phyloP scores from a whole-genome alignment of 805 yeast genomes.

The Saccharomycopsis sp. region DNA sequence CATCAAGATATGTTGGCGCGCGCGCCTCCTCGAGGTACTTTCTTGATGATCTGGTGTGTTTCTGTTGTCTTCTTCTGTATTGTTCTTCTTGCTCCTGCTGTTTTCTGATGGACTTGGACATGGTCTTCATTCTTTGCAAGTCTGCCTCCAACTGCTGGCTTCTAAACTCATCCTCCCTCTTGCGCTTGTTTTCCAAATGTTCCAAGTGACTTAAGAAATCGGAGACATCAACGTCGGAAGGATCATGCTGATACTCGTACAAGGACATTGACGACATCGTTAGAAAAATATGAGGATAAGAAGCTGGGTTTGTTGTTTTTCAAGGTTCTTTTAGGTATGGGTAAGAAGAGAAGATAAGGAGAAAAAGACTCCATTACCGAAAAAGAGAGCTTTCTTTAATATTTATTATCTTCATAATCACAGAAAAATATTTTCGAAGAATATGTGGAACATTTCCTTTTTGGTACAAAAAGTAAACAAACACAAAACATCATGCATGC shows the following conservation, averaged over 20 bases:
- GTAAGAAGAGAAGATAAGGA: too few species aligned
- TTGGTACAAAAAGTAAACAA: background rate
- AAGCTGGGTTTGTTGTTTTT: too few species aligned
- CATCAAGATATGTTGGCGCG: too few species aligned
- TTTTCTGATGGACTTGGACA: conserved; percentile 1
- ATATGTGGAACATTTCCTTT: too few species aligned
- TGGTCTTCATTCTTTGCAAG: conserved; percentile 11
- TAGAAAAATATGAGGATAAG: too few species aligned
- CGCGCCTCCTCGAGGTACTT: too few species aligned
- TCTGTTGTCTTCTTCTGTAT: background rate
- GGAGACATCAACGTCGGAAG: conserved; percentile 17
- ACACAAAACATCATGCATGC: background rate
- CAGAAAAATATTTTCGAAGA: too few species aligned
- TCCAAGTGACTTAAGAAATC: conserved; percentile 17
- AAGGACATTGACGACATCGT: conserved; percentile 6
- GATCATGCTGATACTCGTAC: conserved; percentile 18
- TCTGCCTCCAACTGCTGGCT: conserved; percentile 8
- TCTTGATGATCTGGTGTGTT: background rate
- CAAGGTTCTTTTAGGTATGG: too few species aligned
- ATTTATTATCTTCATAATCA: too few species aligned
- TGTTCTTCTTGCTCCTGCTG: conserved; percentile 1
- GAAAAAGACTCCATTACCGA: too few species aligned
- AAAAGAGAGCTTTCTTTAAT: too few species aligned
- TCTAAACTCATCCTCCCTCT: conserved; percentile 14
- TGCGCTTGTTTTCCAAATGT: conserved; percentile 10